A percentile compares a stretch with the other conserved stretches of the same genome.
These are phyloP conservation scores for Citrus cavaleriei DNA, from an alignment of 345 rosid genomes.

Conservation along the genomic window DNA sequence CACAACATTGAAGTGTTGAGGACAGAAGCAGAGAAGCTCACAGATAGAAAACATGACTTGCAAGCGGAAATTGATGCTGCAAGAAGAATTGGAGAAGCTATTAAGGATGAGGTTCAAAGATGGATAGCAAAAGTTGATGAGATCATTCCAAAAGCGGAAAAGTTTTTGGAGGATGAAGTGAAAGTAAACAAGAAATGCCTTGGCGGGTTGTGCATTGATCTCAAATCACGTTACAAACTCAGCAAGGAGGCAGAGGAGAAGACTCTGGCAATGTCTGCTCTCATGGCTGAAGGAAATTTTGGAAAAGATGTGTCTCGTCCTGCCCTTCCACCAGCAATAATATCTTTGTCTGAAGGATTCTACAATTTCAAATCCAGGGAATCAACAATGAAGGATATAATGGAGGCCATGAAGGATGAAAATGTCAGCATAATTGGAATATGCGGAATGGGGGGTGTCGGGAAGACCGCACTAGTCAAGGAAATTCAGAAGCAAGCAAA, in stretches of 20 bases:
- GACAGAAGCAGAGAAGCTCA: neutral
- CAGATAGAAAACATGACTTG: neutral
- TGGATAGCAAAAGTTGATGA: neutral
- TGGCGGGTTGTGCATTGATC: neutral
- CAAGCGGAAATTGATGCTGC: neutral
- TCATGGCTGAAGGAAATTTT: too few species aligned
- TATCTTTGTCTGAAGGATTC: neutral
- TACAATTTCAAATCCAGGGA: neutral
- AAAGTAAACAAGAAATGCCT: neutral
- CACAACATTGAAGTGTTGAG: neutral
- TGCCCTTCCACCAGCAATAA: neutral
- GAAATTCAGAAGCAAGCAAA: neutral
- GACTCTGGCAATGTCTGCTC: neutral
- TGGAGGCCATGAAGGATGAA: neutral
- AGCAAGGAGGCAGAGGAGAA: neutral
- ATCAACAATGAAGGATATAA: neutral
- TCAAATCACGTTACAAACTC: neutral
- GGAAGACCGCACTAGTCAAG: slow-evolving; percentile 14
- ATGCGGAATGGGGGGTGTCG: slow-evolving; percentile 9
- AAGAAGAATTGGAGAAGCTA: neutral
- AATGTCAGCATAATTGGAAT: slow-evolving; percentile 12
- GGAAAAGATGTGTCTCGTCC: neutral
- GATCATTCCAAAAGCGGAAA: neutral
- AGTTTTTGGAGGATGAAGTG: neutral
- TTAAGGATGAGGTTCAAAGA: neutral